phyloP scores from a whole-genome alignment of 805 yeast genomes.

The Ogataea pini region DNA sequence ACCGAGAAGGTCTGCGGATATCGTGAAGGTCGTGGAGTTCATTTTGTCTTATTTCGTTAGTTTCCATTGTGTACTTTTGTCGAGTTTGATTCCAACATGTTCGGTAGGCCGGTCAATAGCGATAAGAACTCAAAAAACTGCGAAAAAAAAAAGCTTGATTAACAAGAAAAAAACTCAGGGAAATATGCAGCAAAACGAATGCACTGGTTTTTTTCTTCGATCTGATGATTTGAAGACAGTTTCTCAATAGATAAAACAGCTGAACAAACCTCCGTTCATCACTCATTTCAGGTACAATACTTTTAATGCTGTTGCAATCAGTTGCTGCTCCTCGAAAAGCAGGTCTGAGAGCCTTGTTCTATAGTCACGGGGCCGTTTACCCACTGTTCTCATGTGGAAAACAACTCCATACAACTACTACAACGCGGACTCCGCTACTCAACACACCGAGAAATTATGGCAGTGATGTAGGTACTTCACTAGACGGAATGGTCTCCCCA shows the following conservation, averaged over 20 bases:
- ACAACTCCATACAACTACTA: not conserved
- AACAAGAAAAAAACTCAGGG: not conserved
- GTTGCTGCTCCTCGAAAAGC: not conserved
- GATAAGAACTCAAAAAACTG: not conserved
- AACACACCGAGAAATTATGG: not conserved
- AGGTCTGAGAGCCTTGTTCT: not conserved
- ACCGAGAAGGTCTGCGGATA: conserved; percentile 33
- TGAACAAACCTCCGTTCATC: no score
- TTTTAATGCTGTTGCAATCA: not conserved
- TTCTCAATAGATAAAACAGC: no score
- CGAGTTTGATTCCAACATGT: no score
- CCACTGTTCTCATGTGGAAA: not conserved
- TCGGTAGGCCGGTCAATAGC: not conserved
- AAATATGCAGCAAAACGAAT: no score
- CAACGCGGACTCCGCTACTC: not conserved
- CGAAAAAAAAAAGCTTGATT: not conserved
- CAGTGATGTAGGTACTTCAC: not conserved
- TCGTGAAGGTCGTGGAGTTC: not conserved
- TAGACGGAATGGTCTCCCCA: not conserved
- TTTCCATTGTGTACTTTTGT: no score
- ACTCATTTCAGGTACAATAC: no score
- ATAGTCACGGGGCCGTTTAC: not conserved
- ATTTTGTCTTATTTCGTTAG: no score
- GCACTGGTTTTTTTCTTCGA: no score
- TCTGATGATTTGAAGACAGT: no score